These are phyloP conservation scores for Corchorus olitorius DNA, from an alignment of 345 rosid species.

Conservation along the genomic window DNA sequence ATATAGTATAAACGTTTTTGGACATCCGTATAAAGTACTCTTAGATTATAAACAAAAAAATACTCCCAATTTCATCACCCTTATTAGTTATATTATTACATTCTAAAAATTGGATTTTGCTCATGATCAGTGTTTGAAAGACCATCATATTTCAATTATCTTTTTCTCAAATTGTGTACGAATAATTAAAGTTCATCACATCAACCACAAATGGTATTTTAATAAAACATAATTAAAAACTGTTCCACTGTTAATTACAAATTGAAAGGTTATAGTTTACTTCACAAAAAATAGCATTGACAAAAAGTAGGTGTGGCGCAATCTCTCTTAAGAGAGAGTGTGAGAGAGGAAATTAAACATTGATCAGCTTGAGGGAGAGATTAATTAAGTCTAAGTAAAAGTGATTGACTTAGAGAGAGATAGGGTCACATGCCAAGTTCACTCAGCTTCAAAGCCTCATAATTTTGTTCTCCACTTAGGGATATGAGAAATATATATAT, in stretches of 20 bases:
- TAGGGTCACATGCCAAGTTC: constrained; percentile 40
- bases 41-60: too few species aligned
- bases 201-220: too few species aligned
- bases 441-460: constrained; percentile 49
- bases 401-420: constrained; percentile 36
- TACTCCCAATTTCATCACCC: too few species aligned
- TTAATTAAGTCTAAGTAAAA: constrained; percentile 7
- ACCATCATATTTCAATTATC: too few species aligned
- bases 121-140: too few species aligned
- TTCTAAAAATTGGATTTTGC: background rate
- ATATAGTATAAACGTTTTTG: too few species aligned
- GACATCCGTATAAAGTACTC: too few species aligned
- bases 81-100: background rate
- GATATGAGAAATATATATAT: background rate
- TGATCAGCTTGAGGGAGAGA: constrained; percentile 9
- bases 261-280: constrained; percentile 7
- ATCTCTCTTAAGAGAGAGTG: background rate
- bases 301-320: background rate
- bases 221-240: too few species aligned
- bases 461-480: constrained; percentile 61
- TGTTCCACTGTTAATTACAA: too few species aligned
- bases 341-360: background rate
- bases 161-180: too few species aligned
- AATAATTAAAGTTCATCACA: too few species aligned
- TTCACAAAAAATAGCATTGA: background rate